phyloP scores from a whole-genome alignment of 805 yeast genomes.

The Saccharomycopsis fodiens region DNA sequence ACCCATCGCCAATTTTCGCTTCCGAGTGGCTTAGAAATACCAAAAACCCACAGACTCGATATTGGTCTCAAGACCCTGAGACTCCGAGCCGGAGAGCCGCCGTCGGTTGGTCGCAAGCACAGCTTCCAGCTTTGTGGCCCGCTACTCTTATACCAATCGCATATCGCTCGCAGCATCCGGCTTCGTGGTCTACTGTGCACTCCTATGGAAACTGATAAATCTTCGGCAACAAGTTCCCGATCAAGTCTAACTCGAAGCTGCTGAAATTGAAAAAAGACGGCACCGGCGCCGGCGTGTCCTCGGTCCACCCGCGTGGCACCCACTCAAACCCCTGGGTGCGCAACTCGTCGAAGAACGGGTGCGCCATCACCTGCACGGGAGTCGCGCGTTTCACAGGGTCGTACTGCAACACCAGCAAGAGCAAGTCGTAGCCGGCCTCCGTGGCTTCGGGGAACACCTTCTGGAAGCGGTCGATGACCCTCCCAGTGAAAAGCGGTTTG shows the following conservation, averaged over 20 bases:
- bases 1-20: no score
- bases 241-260: slow-evolving; percentile 52
- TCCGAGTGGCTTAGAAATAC: no score
- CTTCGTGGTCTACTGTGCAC: no score
- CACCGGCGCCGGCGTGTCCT: slow-evolving; percentile 31
- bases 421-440: slow-evolving; percentile 76
- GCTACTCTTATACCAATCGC: no score
- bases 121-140: no score
- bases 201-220: slow-evolving; percentile 10
- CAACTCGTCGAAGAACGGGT: slow-evolving; percentile 83
- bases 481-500: slow-evolving; percentile 51
- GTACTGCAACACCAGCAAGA: slow-evolving; percentile 76
- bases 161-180: no score
- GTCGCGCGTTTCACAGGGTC: slow-evolving; percentile 80
- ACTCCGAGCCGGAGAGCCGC: no score
- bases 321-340: slow-evolving; percentile 43
- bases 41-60: no score
- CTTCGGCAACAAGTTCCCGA: slow-evolving; percentile 24
- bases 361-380: slow-evolving; percentile 77
- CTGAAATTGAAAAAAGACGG: slow-evolving; percentile 61
- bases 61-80: no score
- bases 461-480: slow-evolving; percentile 48
- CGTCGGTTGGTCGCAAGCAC: no score
- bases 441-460: slow-evolving; percentile 73
- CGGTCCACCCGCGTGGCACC: slow-evolving; percentile 49